Evolutionary conservation across 2,329 filamentous ascomycete species (phyloP), one percentile per base, ranked within the genome.

Genomic region (Alternaria gansuensis): DNA sequence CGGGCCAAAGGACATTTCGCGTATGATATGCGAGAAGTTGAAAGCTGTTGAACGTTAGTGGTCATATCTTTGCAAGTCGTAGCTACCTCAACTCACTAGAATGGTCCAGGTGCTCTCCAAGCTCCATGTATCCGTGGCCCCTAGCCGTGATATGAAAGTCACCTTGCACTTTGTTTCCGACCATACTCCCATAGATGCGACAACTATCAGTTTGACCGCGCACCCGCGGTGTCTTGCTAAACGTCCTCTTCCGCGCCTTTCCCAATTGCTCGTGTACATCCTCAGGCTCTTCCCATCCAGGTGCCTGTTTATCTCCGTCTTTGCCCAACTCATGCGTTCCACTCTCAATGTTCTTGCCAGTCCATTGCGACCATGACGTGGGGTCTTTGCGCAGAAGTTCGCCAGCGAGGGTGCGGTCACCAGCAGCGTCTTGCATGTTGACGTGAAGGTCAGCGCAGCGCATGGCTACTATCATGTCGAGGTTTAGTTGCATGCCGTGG

Each of bases 1-100:
- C n/a, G 93, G 90, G 4, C 95, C 95, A 78, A 97, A 99, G 58
- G 93, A 97, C 69, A 99, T 87, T 79, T 99, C 95, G 71, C 91
- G 93, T 81, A 99, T 88, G 77, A 97, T 89, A 82, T 99, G 95
- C 31, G 92, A 94, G 84, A 99, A 99, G 84, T 99, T 98, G 85
- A 99, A 97, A 23, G 84, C 91, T 94, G 69, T 9, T 6, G 29
- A n/a, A 33, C 14, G 56, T 68, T 64, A 66, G 62, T 54, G 17
- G 37, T 1, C 23, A 1, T 7, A 13, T 21, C 11, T 14, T 7
- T 17, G 13, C 2, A 9, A 8, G 33, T 41, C 48, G 9, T 29
- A 17, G 4, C n/a, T 26, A 8, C 21, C 14, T 37, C 4, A 13
- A 82, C 88, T 79, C 84, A 95, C 92, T 78, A 39, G 76, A 82